These are phyloP conservation scores for Verticillium tricorpus DNA, from an alignment of 2,329 filamentous ascomycete genomes.

Conservation along the genomic window DNA sequence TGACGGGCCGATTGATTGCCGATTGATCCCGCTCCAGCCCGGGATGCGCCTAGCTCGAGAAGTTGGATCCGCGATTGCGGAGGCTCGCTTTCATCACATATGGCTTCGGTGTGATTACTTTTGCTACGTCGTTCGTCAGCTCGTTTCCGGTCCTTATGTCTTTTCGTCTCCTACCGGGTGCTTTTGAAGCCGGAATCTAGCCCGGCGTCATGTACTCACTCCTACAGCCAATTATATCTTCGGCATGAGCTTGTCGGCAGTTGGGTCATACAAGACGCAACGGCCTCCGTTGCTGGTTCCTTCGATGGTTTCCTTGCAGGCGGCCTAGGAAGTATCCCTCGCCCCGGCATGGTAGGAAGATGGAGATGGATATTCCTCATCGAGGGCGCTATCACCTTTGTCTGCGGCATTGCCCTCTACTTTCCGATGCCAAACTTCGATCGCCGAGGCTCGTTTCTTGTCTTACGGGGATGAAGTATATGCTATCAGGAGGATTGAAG, in stretches of 20 bases:
- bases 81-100: slow-evolving; percentile 50
- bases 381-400: no score
- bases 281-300: slow-evolving; percentile 50
- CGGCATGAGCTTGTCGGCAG: slow-evolving; percentile 51
- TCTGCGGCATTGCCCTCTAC: no score
- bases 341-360: no score
- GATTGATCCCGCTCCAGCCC: no score
- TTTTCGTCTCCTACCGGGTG: slow-evolving; percentile 43
- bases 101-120: slow-evolving; percentile 51
- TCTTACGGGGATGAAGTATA: no score
- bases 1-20: no score
- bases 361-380: no score
- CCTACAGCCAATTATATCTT: slow-evolving; percentile 52
- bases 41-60: no score
- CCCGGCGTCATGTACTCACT: slow-evolving; percentile 55
- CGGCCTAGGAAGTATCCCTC: slow-evolving; percentile 43
- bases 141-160: slow-evolving; percentile 41
- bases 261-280: slow-evolving; percentile 51
- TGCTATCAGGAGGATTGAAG: no score
- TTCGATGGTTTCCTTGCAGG: slow-evolving; percentile 54
- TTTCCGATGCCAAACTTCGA: no score
- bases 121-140: slow-evolving; percentile 49
- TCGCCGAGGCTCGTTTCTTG: no score
- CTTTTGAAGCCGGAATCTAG: slow-evolving; percentile 55
- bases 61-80: no score